Conservation (phyloP, 306 rosid genomes). For the Elaeagnus macrophylla region DNA sequence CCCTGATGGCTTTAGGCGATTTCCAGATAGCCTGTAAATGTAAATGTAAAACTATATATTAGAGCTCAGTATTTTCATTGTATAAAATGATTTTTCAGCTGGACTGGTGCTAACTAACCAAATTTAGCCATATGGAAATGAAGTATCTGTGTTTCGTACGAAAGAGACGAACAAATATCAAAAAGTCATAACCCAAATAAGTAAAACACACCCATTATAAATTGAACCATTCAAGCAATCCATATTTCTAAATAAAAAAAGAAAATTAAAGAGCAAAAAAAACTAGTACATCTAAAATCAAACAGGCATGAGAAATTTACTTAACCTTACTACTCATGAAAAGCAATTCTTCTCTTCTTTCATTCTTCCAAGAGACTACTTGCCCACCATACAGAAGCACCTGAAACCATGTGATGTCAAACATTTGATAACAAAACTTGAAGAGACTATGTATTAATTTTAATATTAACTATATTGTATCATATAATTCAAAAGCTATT, state of each 20-base stretch:
- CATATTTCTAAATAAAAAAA: too few species aligned
- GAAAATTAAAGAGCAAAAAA: too few species aligned
- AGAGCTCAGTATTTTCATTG: not conserved
- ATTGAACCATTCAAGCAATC: too few species aligned
- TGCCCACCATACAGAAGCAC: slow-evolving; percentile 70
- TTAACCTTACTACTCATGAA: slow-evolving; percentile 67
- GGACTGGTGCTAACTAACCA: too few species aligned
- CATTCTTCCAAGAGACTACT: slow-evolving; percentile 74
- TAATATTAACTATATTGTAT: not conserved
- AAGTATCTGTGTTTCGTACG: too few species aligned
- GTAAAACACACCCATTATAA: too few species aligned
- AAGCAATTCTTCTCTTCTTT: slow-evolving; percentile 59
- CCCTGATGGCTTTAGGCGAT: slow-evolving; percentile 58
- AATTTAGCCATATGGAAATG: too few species aligned
- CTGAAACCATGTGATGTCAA: slow-evolving; percentile 28
- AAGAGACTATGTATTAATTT: not conserved
- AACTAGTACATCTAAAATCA: not conserved
- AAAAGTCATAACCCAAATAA: too few species aligned
- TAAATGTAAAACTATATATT: slow-evolving; percentile 8
- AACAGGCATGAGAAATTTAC: not conserved
- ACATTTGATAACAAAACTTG: not conserved
- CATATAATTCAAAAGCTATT: not conserved
- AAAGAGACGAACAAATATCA: too few species aligned
- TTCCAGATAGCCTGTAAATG: slow-evolving; percentile 46
- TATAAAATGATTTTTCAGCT: too few species aligned